phyloP scores from a whole-genome alignment of 225 moss, liverwort and hornwort genomes.

The Bryum argenteum region DNA sequence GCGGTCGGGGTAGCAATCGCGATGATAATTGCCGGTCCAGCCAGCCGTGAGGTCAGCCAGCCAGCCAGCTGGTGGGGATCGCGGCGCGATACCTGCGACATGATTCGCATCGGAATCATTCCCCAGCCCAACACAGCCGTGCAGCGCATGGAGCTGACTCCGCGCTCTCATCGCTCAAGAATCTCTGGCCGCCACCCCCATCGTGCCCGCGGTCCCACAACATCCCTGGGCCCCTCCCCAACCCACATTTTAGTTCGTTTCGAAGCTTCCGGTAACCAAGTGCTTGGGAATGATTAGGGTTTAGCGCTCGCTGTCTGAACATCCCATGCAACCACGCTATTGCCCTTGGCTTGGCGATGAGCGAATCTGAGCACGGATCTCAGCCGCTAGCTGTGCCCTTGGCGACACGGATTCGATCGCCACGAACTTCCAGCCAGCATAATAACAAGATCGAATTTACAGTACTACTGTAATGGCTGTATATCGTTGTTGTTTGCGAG shows the following conservation, averaged over 20 bases:
- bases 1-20: neutral
- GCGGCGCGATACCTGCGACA: constrained; percentile 31
- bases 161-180: constrained; percentile 27
- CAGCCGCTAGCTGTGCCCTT: constrained; percentile 18
- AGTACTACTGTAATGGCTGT: neutral
- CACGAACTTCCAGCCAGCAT: no score
- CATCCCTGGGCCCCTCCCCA: neutral
- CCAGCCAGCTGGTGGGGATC: constrained; percentile 23
- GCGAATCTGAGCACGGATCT: constrained; percentile 28
- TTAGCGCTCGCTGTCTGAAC: neutral
- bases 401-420: constrained; percentile 20
- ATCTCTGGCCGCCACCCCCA: constrained; percentile 32
- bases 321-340: neutral
- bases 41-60: no score
- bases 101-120: constrained; percentile 28
- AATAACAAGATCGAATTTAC: no score
- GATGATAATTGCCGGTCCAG: no score
- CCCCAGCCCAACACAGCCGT: neutral
- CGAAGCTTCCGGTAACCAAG: no score
- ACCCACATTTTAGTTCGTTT: neutral
- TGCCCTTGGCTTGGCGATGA: constrained; percentile 7
- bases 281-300: neutral
- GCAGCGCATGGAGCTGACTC: constrained; percentile 18
- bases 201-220: constrained; percentile 1
- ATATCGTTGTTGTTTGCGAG: constrained; percentile 8